phyloP scores from a whole-genome alignment of 176 grass and related monocot genomes.

The Cenchrus purpureus region DNA sequence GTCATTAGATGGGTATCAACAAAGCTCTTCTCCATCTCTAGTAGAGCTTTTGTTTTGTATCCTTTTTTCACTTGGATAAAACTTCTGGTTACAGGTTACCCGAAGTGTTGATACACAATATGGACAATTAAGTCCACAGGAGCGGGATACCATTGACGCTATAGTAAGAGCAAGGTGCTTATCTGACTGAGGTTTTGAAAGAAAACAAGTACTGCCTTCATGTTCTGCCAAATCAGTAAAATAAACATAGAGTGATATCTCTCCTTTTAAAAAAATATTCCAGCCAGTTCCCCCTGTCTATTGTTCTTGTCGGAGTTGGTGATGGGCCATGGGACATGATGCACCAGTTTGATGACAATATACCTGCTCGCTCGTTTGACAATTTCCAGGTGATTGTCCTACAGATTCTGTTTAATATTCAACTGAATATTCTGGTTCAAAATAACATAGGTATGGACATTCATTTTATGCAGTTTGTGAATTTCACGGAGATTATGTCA shows the following conservation, averaged over 20 bases:
- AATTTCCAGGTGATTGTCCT: slow-evolving; percentile 83
- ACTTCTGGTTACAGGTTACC: slow-evolving; percentile 65
- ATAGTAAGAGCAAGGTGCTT: slow-evolving; percentile 96
- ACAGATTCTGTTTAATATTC: slow-evolving; percentile 21
- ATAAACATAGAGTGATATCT: slow-evolving; percentile 8
- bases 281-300: slow-evolving; percentile 87
- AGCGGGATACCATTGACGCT: slow-evolving; percentile 83
- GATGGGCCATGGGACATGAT: slow-evolving; percentile 99
- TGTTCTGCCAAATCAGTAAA: slow-evolving; percentile 19
- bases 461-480: slow-evolving; percentile 85
- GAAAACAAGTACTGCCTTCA: slow-evolving; percentile 7
- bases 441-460: slow-evolving; percentile 12
- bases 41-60: not conserved
- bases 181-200: slow-evolving; percentile 23
- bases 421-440: slow-evolving; percentile 7
- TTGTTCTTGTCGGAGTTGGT: slow-evolving; percentile 97
- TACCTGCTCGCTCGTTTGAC: slow-evolving; percentile 92
- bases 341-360: slow-evolving; percentile 97
- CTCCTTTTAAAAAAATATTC: slow-evolving; percentile 24
- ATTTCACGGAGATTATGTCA: slow-evolving; percentile 98
- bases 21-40: slow-evolving; percentile 24
- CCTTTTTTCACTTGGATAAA: slow-evolving; percentile 23
- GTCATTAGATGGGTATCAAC: slow-evolving; percentile 7
- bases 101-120: slow-evolving; percentile 89
- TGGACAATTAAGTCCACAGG: slow-evolving; percentile 92